Evolutionary conservation across 2,329 filamentous ascomycete genomes (phyloP).

Genomic region (Harringtonia lauricola): DNA sequence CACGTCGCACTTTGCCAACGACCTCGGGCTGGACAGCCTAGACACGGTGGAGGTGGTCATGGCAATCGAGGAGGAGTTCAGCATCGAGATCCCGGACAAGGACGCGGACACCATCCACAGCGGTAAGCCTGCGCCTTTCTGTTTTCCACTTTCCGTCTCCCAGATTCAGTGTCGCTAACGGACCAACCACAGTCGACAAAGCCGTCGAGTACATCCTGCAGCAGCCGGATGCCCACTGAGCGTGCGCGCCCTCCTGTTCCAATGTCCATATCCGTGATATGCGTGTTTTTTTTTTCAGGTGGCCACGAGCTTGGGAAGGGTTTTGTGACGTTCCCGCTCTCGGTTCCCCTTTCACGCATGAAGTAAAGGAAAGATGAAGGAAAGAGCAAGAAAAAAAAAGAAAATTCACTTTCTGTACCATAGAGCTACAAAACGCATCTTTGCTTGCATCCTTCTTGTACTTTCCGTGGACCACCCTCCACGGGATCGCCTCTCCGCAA

Average conservation of each 20-base stretch:
- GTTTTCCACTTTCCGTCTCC: neutral
- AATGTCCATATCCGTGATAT: neutral
- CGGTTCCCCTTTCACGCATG: too few species aligned
- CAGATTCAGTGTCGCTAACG: neutral
- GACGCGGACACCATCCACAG: slow-evolving; percentile 91
- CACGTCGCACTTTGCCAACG: slow-evolving; percentile 86
- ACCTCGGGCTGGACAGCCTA: slow-evolving; percentile 92
- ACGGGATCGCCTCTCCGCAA: too few species aligned
- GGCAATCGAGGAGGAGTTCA: slow-evolving; percentile 91
- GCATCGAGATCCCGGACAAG: slow-evolving; percentile 98
- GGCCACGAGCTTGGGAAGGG: too few species aligned
- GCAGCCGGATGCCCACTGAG: slow-evolving; percentile 81
- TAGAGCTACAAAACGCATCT: too few species aligned
- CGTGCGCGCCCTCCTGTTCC: neutral
- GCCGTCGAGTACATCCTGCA: slow-evolving; percentile 87
- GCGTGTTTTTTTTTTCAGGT: too few species aligned
- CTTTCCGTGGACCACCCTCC: too few species aligned
- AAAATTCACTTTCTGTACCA: neutral
- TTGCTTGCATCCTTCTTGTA: too few species aligned
- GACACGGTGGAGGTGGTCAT: slow-evolving; percentile 99
- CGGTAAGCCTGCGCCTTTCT: slow-evolving; percentile 46
- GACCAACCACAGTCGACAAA: slow-evolving; percentile 60
- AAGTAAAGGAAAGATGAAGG: neutral
- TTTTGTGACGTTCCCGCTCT: too few species aligned
- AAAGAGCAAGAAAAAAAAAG: neutral